Evolutionary conservation across 129 eudicot species (phyloP).

Genomic region (Scalesia atractyloides): DNA sequence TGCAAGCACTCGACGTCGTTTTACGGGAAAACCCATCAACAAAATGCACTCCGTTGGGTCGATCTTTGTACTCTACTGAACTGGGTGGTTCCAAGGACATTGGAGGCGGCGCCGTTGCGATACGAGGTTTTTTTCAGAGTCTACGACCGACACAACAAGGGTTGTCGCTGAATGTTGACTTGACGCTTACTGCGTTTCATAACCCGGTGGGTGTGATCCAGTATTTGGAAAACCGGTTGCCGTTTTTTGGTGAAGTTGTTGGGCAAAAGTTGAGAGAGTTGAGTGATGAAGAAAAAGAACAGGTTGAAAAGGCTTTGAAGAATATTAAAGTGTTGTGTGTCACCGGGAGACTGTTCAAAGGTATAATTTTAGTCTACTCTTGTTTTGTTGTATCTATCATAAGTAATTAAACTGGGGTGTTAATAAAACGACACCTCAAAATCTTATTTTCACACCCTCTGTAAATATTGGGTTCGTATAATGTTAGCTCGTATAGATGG

Average conservation of each 20-base stretch:
- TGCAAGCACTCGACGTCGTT: slow-evolving; percentile 90
- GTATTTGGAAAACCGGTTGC: slow-evolving; percentile 64
- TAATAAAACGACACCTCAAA: too few relatives aligned
- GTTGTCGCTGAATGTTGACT: slow-evolving; percentile 75
- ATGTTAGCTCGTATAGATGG: too few relatives aligned
- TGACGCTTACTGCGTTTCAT: slow-evolving; percentile 92
- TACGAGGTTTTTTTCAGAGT: slow-evolving; percentile 86
- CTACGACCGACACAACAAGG: slow-evolving; percentile 96
- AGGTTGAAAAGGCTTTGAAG: slow-evolving; percentile 77
- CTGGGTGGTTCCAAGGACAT: slow-evolving; percentile 77
- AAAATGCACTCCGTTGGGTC: slow-evolving; percentile 60
- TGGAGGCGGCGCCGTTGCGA: slow-evolving; percentile 90
- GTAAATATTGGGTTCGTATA: too few relatives aligned
- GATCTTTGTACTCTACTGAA: slow-evolving; percentile 68
- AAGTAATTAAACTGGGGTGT: too few relatives aligned
- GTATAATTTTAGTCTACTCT: slow-evolving; percentile 28
- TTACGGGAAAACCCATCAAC: slow-evolving; percentile 67
- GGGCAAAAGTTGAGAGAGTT: slow-evolving; percentile 47
- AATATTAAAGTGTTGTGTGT: slow-evolving; percentile 75
- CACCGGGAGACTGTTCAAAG: slow-evolving; percentile 84
- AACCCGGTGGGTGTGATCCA: slow-evolving; percentile 79
- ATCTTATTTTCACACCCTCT: too few relatives aligned
- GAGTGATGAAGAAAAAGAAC: slow-evolving; percentile 61
- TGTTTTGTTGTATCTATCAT: too few relatives aligned
- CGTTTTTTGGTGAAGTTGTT: slow-evolving; percentile 52